Conservation (phyloP, 345 rosid genomes). For the Dimocarpus longan region DNA sequence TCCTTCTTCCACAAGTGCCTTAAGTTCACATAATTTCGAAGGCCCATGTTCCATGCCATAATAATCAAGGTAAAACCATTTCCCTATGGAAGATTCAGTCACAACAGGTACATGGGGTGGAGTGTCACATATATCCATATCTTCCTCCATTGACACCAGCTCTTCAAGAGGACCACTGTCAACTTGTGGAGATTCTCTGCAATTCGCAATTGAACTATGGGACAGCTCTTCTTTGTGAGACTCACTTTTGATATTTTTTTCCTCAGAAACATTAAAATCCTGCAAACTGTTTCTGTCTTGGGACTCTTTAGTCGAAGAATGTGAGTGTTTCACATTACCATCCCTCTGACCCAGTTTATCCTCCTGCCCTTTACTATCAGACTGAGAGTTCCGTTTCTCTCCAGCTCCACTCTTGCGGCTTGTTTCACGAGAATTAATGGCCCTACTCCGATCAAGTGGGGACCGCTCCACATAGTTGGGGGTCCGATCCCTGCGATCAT, state of each 20-base stretch:
- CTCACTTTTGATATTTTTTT: constrained; percentile 46
- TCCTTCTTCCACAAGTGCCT: constrained; percentile 80
- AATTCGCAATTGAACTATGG: constrained; percentile 41
- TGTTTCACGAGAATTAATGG: constrained; percentile 48
- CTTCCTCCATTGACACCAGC: constrained; percentile 97
- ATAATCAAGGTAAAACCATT: constrained; percentile 95
- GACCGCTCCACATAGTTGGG: constrained; percentile 61
- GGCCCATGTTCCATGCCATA: constrained; percentile 89
- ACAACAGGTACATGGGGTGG: constrained; percentile 80
- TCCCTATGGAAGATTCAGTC: constrained; percentile 65
- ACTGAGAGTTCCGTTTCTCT: constrained; percentile 65
- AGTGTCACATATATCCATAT: constrained; percentile 97
- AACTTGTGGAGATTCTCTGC: constrained; percentile 48
- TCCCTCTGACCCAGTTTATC: constrained; percentile 58
- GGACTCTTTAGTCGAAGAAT: constrained; percentile 52
- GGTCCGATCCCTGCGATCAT: constrained; percentile 69
- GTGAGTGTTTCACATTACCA: constrained; percentile 46
- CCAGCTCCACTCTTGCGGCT: constrained; percentile 55
- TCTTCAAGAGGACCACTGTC: constrained; percentile 63
- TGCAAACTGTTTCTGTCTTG: constrained; percentile 46
- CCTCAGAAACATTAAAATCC: constrained; percentile 42
- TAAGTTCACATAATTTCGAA: constrained; percentile 75
- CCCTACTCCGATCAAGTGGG: constrained; percentile 60
- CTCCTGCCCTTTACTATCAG: constrained; percentile 50
- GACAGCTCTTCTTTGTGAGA: constrained; percentile 54